Percentiles rank a stretch among this genome's conserved stretches.
These are phyloP conservation scores for Paspalum vaginatum DNA, from an alignment of 176 grass and related monocot species.

Conservation along the genomic window DNA sequence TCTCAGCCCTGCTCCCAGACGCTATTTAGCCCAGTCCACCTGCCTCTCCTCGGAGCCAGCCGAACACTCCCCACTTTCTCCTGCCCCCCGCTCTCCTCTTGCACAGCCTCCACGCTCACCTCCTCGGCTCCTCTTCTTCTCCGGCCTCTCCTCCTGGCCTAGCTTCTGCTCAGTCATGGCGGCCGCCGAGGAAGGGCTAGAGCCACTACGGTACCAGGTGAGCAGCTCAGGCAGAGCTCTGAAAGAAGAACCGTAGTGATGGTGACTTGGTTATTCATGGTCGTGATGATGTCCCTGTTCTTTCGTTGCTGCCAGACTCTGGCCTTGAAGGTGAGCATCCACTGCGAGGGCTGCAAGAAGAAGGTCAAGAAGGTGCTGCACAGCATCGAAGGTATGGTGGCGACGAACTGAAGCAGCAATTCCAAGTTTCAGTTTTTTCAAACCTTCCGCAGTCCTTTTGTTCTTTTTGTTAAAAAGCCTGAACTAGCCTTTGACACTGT, in stretches of 20 bases:
- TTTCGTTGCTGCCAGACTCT: conserved; percentile 49
- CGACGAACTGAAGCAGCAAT: background rate
- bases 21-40: conserved; percentile 43
- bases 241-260: no score
- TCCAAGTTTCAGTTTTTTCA: background rate
- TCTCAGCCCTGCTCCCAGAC: conserved; percentile 26
- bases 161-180: conserved; percentile 57
- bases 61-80: conserved; percentile 44
- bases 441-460: background rate
- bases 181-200: conserved; percentile 53
- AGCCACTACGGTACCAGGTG: conserved; percentile 88
- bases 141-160: background rate
- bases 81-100: conserved; percentile 17
- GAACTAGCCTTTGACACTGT: background rate
- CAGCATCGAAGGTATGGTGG: conserved; percentile 74
- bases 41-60: conserved; percentile 34
- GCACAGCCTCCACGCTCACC: background rate
- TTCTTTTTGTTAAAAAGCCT: background rate
- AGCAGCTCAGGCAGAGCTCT: background rate
- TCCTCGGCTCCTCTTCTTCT: background rate
- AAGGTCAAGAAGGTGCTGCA: conserved; percentile 97
- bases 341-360: conserved; percentile 98
- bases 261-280: background rate
- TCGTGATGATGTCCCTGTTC: background rate
- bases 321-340: conserved; percentile 92